Evolutionary conservation across 2,329 filamentous ascomycete species (phyloP), one percentile per base, ranked within the genome.

Genomic region (Blumeriella jaapii): DNA sequence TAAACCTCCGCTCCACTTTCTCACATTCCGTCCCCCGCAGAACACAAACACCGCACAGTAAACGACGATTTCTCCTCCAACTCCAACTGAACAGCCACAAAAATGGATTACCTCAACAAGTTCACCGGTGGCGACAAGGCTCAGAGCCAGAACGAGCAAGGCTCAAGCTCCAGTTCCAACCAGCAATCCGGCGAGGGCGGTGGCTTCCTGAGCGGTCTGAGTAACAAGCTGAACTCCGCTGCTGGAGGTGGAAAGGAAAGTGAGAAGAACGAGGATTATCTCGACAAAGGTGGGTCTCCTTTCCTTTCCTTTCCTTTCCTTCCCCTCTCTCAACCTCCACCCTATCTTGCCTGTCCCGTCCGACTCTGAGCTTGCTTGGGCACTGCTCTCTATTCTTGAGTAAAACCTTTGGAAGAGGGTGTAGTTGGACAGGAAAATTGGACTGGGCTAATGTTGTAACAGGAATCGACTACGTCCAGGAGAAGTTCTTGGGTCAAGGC

Each of bases 251-350:
- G 83, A 23, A 60, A 60, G 20, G 64, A 82, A 59, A 75, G 78
- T 55, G 83, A 89, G 69, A 78, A 84, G 71, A 81, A 86, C 49
- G 82, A 91, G 59, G 82, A 89, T 53, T 61, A 58, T n/a, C 71
- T 91, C 34, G 83, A 91, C 63, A 91, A 91, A 64, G 78, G 82
- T 84, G 56, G 4, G 22, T 15, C n/a, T n/a, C n/a, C 9, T 29
- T 24, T 23, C 20, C 20, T 23, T 15, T 24, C 12, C 31, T 14
- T 13, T 9, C n/a, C 20, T 11, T 24, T 15, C 19, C 4, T 23
- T 8, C n/a, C 16, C 18, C 13, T 13, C 20, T 16, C 29, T 26
- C 28, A 31, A n/a, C n/a, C n/a, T n/a, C n/a, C n/a, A n/a, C n/a
- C 14, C 24, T 6, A 17, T 32, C 10, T 23, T 9, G 5, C 6